A percentile compares a stretch with the other conserved stretches of the same genome.
Evolutionary conservation across 345 rosid genomes (phyloP).

Genomic region (Rhodamnia argentea): DNA sequence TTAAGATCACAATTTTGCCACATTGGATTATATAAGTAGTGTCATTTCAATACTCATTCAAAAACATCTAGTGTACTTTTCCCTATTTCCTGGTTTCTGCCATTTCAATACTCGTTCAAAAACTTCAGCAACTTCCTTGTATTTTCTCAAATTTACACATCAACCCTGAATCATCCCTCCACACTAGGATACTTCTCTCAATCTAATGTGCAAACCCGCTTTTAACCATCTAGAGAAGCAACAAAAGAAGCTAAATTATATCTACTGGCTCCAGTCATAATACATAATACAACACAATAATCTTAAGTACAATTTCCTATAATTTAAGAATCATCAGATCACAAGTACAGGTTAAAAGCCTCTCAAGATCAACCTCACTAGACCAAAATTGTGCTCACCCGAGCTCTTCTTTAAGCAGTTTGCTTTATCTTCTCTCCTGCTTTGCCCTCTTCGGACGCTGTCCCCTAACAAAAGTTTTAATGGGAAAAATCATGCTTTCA

Average conservation of each 20-base stretch:
- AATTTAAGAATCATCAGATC: not conserved
- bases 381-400: not conserved
- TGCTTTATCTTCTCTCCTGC: constrained; percentile 8
- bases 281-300: not conserved
- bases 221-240: not conserved
- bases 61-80: not conserved
- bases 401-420: not conserved
- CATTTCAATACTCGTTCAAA: not conserved
- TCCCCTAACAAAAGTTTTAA: constrained; percentile 55
- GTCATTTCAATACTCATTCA: too few relatives aligned
- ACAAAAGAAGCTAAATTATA: not conserved
- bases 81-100: not conserved
- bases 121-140: not conserved
- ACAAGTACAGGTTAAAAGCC: not conserved
- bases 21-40: not conserved
- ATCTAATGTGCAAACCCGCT: not conserved
- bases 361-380: not conserved
- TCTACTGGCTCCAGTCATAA: not conserved
- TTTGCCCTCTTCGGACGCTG: constrained; percentile 17
- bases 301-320: not conserved
- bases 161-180: not conserved
- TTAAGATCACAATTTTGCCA: not conserved
- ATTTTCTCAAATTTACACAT: not conserved
- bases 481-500: constrained; percentile 44
- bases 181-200: not conserved